Evolutionary conservation across 2,329 filamentous ascomycete genomes (phyloP).

Genomic region (Rhytidhysteron rufulum): DNA sequence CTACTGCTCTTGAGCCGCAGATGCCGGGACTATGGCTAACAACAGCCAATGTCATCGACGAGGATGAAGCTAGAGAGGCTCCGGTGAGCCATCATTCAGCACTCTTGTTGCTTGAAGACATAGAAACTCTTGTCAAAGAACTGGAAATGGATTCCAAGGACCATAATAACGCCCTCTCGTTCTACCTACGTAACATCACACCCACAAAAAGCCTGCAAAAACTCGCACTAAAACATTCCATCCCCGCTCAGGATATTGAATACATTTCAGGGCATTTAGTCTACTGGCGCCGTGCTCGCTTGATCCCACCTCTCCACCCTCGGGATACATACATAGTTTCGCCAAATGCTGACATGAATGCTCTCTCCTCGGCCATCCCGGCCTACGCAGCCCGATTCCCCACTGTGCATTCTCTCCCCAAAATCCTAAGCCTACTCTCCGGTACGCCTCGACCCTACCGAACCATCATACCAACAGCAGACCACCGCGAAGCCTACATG

Average conservation of each 20-base stretch:
- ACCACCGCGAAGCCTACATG: constrained; percentile 83
- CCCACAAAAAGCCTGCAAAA: constrained; percentile 67
- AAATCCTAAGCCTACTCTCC: constrained; percentile 82
- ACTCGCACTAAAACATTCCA: constrained; percentile 65
- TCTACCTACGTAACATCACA: constrained; percentile 59
- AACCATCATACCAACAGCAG: constrained; percentile 77
- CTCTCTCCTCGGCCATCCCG: constrained; percentile 64
- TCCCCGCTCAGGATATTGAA: constrained; percentile 76
- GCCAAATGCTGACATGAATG: constrained; percentile 76
- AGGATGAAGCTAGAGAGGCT: constrained; percentile 61
- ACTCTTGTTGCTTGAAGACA: constrained; percentile 78
- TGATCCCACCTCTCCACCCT: constrained; percentile 85
- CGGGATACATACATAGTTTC: constrained; percentile 89
- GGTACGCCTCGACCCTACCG: constrained; percentile 79
- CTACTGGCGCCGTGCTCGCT: constrained; percentile 89
- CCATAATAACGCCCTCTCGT: constrained; percentile 71
- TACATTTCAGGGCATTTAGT: constrained; percentile 90
- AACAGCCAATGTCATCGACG: constrained; percentile 72
- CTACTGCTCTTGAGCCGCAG: constrained; percentile 63
- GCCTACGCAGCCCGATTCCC: constrained; percentile 78
- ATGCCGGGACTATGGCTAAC: constrained; percentile 81
- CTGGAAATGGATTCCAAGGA: constrained; percentile 68
- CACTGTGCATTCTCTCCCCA: constrained; percentile 74
- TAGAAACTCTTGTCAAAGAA: constrained; percentile 70
- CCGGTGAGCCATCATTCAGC: constrained; percentile 82